phyloP scores from a whole-genome alignment of 352 stramenopile genomes.

The Paralagenidium karlingii region DNA sequence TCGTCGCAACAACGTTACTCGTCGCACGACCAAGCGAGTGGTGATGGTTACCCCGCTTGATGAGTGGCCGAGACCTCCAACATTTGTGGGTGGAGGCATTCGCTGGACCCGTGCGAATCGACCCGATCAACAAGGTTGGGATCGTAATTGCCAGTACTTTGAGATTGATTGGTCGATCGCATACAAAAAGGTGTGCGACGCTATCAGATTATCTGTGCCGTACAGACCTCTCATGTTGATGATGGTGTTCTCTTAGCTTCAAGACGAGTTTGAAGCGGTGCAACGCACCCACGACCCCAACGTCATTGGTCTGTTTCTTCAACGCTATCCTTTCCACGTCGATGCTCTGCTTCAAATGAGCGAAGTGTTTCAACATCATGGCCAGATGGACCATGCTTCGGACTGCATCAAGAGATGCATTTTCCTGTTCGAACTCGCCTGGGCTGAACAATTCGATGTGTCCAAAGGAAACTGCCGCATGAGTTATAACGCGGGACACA shows the following conservation, averaged over 20 bases:
- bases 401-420: constrained; percentile 82
- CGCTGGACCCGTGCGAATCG: constrained; percentile 77
- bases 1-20: constrained; percentile 26
- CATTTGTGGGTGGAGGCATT: constrained; percentile 76
- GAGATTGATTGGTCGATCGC: constrained; percentile 78
- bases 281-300: constrained; percentile 78
- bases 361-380: constrained; percentile 80
- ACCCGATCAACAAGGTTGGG: constrained; percentile 47
- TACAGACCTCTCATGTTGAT: too few species aligned
- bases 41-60: constrained; percentile 62
- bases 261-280: constrained; percentile 74
- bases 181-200: constrained; percentile 80
- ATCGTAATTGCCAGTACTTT: constrained; percentile 61
- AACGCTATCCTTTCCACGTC: constrained; percentile 77
- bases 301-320: constrained; percentile 64
- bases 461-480: constrained; percentile 70
- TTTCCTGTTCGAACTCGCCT: constrained; percentile 71
- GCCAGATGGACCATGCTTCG: constrained; percentile 72
- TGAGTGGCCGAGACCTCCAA: constrained; percentile 73
- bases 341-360: constrained; percentile 78
- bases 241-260: too few species aligned
- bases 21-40: constrained; percentile 60
- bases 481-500: constrained; percentile 67
- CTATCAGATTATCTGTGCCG: too few species aligned
- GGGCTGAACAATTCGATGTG: constrained; percentile 75